Evolutionary conservation across 768 basidiomycete species (phyloP), one percentile per base, ranked within the genome.

Genomic region (Suillus fuscotomentosus): DNA sequence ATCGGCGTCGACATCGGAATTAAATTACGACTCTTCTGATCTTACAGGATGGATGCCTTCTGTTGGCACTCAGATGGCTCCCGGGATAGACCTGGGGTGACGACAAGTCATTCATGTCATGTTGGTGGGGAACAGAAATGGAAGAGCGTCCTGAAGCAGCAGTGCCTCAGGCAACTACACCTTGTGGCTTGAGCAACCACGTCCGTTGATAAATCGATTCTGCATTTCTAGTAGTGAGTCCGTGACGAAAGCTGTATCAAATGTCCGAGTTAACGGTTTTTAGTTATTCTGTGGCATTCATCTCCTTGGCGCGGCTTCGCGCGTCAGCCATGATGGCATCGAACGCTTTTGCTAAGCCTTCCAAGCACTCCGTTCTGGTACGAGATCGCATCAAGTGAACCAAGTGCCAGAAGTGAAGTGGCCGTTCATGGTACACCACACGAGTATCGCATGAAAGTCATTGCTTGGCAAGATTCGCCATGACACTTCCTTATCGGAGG

Each of bases 331-430:
- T 34, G 11, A 24, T 34, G 31, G 31, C 11, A n/a, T 54, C 20
- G 31, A 54, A 54, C 11, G n/a, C 53, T 54, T 20, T 34, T 34
- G 2, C 5, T 11, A 15, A 24, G 22, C 38, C 38, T 57, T 22
- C 39, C 56, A 24, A 41, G 22, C 56, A 57, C 15, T 39, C 24
- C 15, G 9, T 41, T 39, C 15, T 24, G 15, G 36, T 57, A 17
- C 39, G 5, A 39, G 56, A 27, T 27, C 27, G 3, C 27, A 27
- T 27, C 27, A 3, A 27, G 27, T 11, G 22, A 57, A 39, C 4
- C 22, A 57, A 57, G 56, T 57, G n/a, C 56, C 38, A 57, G 56
- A 57, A 41, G 56, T 27, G 31, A 39, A 57, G 38, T 41, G 56
- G 6, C 39, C 15, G 24, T 57, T 6, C 15, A 24, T 17, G 24